Evolutionary conservation across 2,329 filamentous ascomycete species (phyloP).

Genomic region (Fusarium sp.): DNA sequence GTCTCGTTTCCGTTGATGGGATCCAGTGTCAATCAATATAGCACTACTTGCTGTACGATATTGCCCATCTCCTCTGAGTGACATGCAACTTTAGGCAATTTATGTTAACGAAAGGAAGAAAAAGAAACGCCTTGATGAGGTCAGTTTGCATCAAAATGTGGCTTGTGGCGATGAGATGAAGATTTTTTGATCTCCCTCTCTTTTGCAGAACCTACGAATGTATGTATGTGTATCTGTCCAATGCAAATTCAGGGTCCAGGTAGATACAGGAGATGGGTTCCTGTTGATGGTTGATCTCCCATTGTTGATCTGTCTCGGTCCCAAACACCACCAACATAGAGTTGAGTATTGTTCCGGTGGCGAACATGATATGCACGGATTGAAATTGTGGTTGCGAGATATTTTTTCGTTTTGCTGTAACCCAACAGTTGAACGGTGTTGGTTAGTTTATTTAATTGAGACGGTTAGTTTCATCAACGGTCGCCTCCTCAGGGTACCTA

Average conservation of each 20-base stretch:
- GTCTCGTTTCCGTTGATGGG: constrained; percentile 6
- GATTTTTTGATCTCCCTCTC: constrained; percentile 5
- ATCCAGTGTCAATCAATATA: neutral
- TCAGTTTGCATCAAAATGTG: constrained; percentile 1
- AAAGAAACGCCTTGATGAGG: constrained; percentile 3
- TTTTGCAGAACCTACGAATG: constrained; percentile 15
- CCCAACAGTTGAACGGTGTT: constrained; percentile 4
- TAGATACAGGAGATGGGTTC: neutral
- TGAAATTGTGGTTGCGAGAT: constrained; percentile 19
- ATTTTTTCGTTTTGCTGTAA: constrained; percentile 3
- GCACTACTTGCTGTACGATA: constrained; percentile 12
- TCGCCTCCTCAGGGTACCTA: constrained; percentile 37
- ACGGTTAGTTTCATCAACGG: constrained; percentile 32
- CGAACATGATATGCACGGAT: constrained; percentile 22
- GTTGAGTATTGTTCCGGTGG: constrained; percentile 27
- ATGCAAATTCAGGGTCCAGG: constrained; percentile 30
- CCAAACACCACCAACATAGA: constrained; percentile 5
- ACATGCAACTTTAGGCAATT: constrained; percentile 24
- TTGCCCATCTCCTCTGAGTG: constrained; percentile 15
- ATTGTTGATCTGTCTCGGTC: constrained; percentile 21
- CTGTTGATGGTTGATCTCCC: constrained; percentile 33
- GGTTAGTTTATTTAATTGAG: constrained; percentile 1
- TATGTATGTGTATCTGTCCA: neutral
- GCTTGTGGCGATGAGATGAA: constrained; percentile 33
- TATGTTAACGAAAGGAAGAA: neutral